These are phyloP conservation scores for Erodium maritimum DNA, from an alignment of 345 rosid genomes.

Conservation along the genomic window DNA sequence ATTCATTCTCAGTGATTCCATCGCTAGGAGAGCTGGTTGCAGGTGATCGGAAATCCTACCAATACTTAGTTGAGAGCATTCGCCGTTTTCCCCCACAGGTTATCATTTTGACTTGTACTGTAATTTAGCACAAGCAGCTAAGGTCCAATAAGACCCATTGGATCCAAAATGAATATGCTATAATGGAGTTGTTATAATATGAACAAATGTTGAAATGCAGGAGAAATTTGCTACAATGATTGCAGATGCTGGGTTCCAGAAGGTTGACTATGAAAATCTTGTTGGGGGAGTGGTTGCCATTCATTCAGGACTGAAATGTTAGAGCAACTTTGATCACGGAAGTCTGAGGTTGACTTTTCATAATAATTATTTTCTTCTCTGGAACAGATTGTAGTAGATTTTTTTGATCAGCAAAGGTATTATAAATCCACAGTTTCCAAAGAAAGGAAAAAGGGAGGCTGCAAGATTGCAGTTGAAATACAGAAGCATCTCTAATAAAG, in stretches of 20 bases:
- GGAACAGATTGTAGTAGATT: no score
- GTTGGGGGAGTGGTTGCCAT: conserved; percentile 91
- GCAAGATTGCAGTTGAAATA: no score
- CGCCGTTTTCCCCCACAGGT: conserved; percentile 94
- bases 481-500: no score
- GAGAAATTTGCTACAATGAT: conserved; percentile 88
- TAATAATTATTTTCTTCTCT: no score
- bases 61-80: conserved; percentile 86
- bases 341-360: no score
- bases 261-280: conserved; percentile 89
- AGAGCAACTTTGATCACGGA: background rate
- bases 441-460: no score
- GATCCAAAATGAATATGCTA: background rate
- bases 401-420: no score
- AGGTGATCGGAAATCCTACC: conserved; percentile 74
- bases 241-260: conserved; percentile 82
- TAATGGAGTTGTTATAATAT: background rate
- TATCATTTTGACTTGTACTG: background rate
- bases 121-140: background rate
- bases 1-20: conserved; percentile 81
- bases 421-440: no score
- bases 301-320: conserved; percentile 74
- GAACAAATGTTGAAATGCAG: conserved; percentile 17
- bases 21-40: conserved; percentile 69
- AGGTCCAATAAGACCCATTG: background rate